Conservation (phyloP, 768 basidiomycete species). For the Amanita brunnescens region DNA sequence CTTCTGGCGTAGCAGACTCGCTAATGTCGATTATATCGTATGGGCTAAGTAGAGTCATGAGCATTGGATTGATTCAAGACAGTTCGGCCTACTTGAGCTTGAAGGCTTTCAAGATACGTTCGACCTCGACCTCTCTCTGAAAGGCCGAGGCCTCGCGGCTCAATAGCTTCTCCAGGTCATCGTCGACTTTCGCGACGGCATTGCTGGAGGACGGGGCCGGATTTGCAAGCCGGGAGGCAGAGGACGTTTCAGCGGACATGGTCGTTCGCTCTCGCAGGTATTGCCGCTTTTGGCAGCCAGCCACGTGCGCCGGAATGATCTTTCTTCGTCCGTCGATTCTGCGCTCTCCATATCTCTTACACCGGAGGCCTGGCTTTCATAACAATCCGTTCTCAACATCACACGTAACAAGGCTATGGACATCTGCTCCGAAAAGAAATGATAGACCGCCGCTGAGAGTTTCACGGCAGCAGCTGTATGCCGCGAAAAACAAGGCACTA, state of each 20-base stretch:
- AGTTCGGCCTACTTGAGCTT: conserved; percentile 74
- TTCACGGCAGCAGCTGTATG: conserved; percentile 34
- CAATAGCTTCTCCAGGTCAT: conserved; percentile 73
- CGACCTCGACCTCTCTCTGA: conserved; percentile 82
- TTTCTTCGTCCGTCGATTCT: neutral
- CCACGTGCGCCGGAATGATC: neutral
- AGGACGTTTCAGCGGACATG: conserved; percentile 7
- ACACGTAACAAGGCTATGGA: neutral
- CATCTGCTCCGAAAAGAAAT: neutral
- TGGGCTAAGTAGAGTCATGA: conserved; percentile 42
- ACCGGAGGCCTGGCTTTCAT: neutral
- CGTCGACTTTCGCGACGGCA: conserved; percentile 20
- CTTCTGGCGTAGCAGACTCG: conserved; percentile 60
- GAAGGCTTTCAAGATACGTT: conserved; percentile 89
- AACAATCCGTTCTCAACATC: neutral
- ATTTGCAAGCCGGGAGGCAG: conserved; percentile 7
- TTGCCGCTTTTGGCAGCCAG: neutral
- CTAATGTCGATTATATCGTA: conserved; percentile 90
- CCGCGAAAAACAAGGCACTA: conserved; percentile 57
- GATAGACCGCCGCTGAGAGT: conserved; percentile 1
- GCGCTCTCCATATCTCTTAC: neutral
- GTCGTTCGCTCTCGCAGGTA: neutral
- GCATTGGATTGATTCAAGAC: neutral
- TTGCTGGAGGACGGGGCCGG: conserved; percentile 8
- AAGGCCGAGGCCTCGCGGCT: conserved; percentile 77